Evolutionary conservation across 1,139 yeast genomes (phyloP).

Genomic region (Nakaseomyces kungkrabaensis): DNA sequence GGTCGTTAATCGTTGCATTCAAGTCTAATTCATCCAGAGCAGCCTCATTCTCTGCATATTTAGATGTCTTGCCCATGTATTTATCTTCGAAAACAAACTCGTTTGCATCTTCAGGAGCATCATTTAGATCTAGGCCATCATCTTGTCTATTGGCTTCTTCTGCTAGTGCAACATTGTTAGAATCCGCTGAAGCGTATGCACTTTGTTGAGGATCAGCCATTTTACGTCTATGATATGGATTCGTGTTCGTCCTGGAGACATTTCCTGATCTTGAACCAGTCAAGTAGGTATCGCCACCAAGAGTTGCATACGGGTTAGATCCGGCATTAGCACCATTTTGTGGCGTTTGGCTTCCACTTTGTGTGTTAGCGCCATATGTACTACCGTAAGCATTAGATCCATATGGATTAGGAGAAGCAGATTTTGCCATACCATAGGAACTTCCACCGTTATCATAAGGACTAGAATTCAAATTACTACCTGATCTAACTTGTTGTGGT

Average conservation of each 20-base stretch:
- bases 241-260: conserved; percentile 4
- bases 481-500: neutral
- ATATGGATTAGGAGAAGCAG: conserved; percentile 1
- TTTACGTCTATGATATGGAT: conserved; percentile 12
- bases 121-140: conserved; percentile 11
- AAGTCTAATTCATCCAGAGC: conserved; percentile 19
- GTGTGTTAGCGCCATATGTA: conserved; percentile 1
- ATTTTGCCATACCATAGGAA: neutral
- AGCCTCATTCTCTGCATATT: conserved; percentile 6
- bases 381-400: conserved; percentile 5
- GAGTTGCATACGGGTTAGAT: conserved; percentile 12
- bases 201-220: neutral
- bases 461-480: neutral
- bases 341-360: neutral
- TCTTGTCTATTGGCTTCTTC: conserved; percentile 5
- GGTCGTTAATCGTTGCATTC: conserved; percentile 17
- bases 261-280: conserved; percentile 2
- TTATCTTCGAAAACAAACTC: conserved; percentile 13
- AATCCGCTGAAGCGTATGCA: conserved; percentile 2
- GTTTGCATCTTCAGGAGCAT: conserved; percentile 8
- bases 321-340: neutral
- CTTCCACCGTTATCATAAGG: neutral
- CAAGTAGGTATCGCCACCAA: conserved; percentile 8
- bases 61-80: conserved; percentile 1
- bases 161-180: conserved; percentile 5